Conservation (phyloP, 2,329 filamentous ascomycete species). For the Epichloe amarillans region DNA sequence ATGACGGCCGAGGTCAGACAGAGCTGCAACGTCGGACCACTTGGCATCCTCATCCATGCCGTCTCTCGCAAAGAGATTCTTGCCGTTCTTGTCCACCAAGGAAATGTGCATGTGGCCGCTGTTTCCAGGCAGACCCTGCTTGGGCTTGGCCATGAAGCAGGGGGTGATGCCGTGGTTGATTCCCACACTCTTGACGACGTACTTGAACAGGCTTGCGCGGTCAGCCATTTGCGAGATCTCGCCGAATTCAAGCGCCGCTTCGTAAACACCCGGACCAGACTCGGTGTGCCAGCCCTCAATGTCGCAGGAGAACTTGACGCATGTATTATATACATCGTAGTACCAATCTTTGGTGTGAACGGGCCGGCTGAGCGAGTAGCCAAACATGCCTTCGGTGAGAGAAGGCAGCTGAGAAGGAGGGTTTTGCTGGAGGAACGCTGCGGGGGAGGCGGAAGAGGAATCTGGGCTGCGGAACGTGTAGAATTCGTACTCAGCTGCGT, state of each 20-base stretch:
- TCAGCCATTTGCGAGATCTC: slow-evolving; percentile 86
- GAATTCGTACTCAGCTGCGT: slow-evolving; percentile 85
- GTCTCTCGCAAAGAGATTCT: slow-evolving; percentile 72
- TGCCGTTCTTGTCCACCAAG: slow-evolving; percentile 63
- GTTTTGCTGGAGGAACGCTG: slow-evolving; percentile 60
- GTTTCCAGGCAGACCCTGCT: slow-evolving; percentile 82
- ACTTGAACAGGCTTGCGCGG: slow-evolving; percentile 85
- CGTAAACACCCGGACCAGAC: slow-evolving; percentile 85
- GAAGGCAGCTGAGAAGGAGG: slow-evolving; percentile 60
- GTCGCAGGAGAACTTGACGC: slow-evolving; percentile 61
- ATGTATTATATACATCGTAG: slow-evolving; percentile 74
- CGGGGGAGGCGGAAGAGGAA: slow-evolving; percentile 45
- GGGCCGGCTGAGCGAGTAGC: slow-evolving; percentile 77
- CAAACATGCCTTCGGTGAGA: slow-evolving; percentile 90
- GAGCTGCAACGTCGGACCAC: slow-evolving; percentile 61
- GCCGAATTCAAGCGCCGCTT: slow-evolving; percentile 85
- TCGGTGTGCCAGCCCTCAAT: slow-evolving; percentile 96
- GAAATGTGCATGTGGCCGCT: slow-evolving; percentile 94
- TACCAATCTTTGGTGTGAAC: slow-evolving; percentile 88
- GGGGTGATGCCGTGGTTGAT: slow-evolving; percentile 84
- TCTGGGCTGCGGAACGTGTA: slow-evolving; percentile 71
- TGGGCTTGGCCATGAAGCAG: slow-evolving; percentile 97
- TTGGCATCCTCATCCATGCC: slow-evolving; percentile 55
- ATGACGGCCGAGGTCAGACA: slow-evolving; percentile 81
- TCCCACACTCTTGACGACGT: slow-evolving; percentile 79